phyloP scores from a whole-genome alignment of 768 basidiomycete genomes.

The Boletus tylopilopsis region DNA sequence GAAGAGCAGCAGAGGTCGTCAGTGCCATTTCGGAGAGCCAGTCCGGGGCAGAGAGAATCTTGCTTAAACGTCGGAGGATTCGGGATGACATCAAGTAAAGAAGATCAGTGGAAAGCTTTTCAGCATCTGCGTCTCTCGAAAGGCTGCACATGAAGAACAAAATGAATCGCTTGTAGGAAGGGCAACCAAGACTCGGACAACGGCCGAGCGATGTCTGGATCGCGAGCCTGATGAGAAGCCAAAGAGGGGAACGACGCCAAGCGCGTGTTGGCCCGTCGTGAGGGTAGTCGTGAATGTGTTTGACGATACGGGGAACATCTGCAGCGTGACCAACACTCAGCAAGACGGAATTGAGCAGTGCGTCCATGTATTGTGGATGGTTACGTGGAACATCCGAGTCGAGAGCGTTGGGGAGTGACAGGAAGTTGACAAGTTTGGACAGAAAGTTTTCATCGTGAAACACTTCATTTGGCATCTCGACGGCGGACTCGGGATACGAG shows the following conservation, averaged over 20 bases:
- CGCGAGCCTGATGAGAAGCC: not conserved
- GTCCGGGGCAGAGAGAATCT: not conserved
- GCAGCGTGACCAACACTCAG: too few species aligned
- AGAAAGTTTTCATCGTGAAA: conserved; percentile 12
- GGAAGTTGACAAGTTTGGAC: conserved; percentile 9
- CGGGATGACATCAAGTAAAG: not conserved
- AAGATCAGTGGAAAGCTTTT: not conserved
- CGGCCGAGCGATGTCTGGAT: not conserved
- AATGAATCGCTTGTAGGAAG: not conserved
- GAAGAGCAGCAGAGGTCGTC: not conserved
- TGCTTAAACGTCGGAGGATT: not conserved
- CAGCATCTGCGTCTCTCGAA: not conserved
- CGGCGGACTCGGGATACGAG: conserved; percentile 20
- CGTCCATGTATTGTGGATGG: not conserved
- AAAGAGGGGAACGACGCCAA: not conserved
- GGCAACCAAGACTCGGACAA: not conserved
- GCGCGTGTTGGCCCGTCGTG: not conserved
- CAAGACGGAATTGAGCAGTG: not conserved
- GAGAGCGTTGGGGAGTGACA: not conserved
- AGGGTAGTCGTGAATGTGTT: not conserved
- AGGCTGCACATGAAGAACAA: not conserved
- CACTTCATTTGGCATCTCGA: conserved; percentile 9
- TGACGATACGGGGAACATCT: not conserved
- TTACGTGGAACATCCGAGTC: not conserved
- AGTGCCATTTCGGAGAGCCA: not conserved